Evolutionary conservation across 2,329 filamentous ascomycete genomes (phyloP), one percentile per base, ranked within the genome.

Genomic region (Neopestalotiopsis clavispora): DNA sequence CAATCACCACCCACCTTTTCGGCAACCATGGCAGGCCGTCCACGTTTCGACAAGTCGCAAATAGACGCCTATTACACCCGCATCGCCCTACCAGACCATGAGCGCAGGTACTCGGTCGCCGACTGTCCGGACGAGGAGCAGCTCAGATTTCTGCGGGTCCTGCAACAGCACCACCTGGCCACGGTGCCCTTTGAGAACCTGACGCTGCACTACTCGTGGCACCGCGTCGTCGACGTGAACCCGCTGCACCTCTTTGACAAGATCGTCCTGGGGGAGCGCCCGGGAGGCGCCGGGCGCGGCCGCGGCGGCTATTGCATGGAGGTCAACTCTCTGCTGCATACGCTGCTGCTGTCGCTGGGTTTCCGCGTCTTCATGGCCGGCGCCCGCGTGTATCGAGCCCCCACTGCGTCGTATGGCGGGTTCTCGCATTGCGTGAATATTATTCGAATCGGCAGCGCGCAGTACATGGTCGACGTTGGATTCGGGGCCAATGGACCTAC

Each of bases 281-380:
- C 5, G 34, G 34, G 34, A 10, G 68, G 30, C 34, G 23, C 57
- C 14, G 23, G 45, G 4, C 14, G 74, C 7, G 77, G 77, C 13
- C 76, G 82, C 4, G 84, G 84, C 12, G 83, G 83, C 0, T 85
- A 85, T 71, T 85, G 83, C 73, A 82, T 85, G 75, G 83, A 85
- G 70, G 75, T 76, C 28, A 81, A 78, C 70, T 79, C 84, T 32
- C 77, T 85, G 5, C 83, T 85, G 71, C 78, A 82, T 69, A 78
- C 81, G 42, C 74, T 84, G 9, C 76, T 85, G 0, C 73, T 79
- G 2, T 80, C 76, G 5, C 72, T 85, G 10, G 81, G 82, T 0
- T 85, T 81, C 69, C 65, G 73, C 2, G 73, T 73, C 30, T 74
- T 70, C 69, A 70, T 77, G 67, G 73, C 74, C 1, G 74, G 74